Evolutionary conservation across 306 rosid genomes (phyloP).

Genomic region (Phaseolus lunatus): DNA sequence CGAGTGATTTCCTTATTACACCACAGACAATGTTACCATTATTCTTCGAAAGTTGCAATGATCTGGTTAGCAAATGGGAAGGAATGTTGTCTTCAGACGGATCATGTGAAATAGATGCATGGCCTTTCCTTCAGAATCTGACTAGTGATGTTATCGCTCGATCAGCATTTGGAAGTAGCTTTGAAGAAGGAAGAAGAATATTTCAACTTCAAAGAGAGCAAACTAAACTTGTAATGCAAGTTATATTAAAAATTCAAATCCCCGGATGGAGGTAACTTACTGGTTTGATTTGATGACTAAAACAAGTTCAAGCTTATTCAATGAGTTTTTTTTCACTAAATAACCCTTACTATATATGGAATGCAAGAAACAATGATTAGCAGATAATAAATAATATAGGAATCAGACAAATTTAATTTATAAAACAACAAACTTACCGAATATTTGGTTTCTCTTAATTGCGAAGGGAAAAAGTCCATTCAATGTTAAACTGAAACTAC

Average conservation of each 20-base stretch:
- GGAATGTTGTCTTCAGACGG: slow-evolving; percentile 47
- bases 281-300: background rate
- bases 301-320: background rate
- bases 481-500: background rate
- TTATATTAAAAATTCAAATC: background rate
- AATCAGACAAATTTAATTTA: background rate
- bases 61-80: slow-evolving; percentile 57
- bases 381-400: background rate
- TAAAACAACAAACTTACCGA: background rate
- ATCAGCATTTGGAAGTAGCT: slow-evolving; percentile 61
- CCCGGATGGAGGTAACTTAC: slow-evolving; percentile 60
- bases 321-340: background rate
- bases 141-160: slow-evolving; percentile 55
- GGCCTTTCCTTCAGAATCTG: slow-evolving; percentile 44
- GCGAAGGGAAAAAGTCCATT: background rate
- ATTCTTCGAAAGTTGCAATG: slow-evolving; percentile 46
- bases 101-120: slow-evolving; percentile 50
- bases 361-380: background rate
- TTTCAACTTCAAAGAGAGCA: slow-evolving; percentile 57
- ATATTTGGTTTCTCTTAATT: background rate
- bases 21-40: slow-evolving; percentile 51
- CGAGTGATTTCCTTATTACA: background rate
- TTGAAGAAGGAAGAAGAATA: slow-evolving; percentile 60
- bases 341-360: background rate
- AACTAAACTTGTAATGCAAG: background rate